Conservation (phyloP, 257 asterid genomes). For the Ilex asprella region DNA sequence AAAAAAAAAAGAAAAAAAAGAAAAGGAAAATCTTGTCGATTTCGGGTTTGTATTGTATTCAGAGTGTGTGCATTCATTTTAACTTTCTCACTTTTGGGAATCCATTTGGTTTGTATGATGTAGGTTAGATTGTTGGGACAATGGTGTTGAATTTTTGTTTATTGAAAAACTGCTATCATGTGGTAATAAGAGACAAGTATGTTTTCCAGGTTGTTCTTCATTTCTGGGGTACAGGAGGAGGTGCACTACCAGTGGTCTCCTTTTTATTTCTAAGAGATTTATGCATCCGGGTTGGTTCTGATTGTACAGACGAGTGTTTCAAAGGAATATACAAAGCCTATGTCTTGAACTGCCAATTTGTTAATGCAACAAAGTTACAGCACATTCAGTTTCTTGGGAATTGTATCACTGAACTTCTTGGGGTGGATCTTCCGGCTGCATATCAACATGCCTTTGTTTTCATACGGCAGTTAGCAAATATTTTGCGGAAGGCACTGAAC, state of each 20-base stretch:
- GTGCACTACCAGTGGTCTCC: slow-evolving; percentile 86
- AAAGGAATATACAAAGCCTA: slow-evolving; percentile 92
- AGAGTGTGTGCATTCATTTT: too few relatives aligned
- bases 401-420: slow-evolving; percentile 70
- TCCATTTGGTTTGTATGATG: too few relatives aligned
- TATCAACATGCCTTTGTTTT: slow-evolving; percentile 83
- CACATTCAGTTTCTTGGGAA: slow-evolving; percentile 85
- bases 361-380: slow-evolving; percentile 72
- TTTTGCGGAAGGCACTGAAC: slow-evolving; percentile 66
- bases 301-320: slow-evolving; percentile 76
- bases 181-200: background rate
- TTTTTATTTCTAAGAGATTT: slow-evolving; percentile 78
- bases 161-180: background rate
- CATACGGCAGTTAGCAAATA: slow-evolving; percentile 85
- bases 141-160: too few relatives aligned
- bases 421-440: slow-evolving; percentile 70
- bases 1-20: too few relatives aligned
- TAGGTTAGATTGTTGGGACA: too few relatives aligned
- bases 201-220: slow-evolving; percentile 77
- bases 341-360: slow-evolving; percentile 75
- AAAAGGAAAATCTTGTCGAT: too few relatives aligned
- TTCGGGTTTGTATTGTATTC: too few relatives aligned
- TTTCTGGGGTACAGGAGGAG: slow-evolving; percentile 95
- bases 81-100: too few relatives aligned
- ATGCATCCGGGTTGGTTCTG: slow-evolving; percentile 71